Conservation (phyloP, 2,329 filamentous ascomycete species). For the Colletotrichum sp. region DNA sequence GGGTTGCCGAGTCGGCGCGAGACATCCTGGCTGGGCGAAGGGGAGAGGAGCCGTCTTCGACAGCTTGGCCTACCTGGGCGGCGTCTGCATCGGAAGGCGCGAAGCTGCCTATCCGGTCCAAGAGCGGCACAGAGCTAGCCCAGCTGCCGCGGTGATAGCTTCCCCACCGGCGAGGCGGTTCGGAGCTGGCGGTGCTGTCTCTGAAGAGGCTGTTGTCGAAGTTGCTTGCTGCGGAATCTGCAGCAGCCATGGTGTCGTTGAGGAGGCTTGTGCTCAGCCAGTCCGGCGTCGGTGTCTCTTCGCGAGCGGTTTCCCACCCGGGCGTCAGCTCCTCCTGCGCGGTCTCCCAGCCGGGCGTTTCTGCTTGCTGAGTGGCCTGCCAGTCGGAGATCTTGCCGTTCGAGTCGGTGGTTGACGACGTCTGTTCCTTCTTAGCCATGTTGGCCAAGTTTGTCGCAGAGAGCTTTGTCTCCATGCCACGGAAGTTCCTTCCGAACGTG, state of each 20-base stretch:
- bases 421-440: constrained; percentile 3
- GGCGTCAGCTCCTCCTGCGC: constrained; percentile 7
- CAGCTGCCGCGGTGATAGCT: constrained; percentile 21
- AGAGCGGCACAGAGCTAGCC: constrained; percentile 22
- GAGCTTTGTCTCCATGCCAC: not conserved
- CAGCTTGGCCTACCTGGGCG: not conserved
- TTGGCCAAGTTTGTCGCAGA: constrained; percentile 13
- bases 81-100: constrained; percentile 9
- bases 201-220: not conserved
- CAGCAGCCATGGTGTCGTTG: not conserved
- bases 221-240: not conserved
- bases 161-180: constrained; percentile 17
- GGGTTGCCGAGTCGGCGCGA: constrained; percentile 19
- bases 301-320: not conserved
- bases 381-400: constrained; percentile 14
- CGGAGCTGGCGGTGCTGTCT: constrained; percentile 11
- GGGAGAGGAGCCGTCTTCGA: not conserved
- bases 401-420: not conserved
- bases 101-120: constrained; percentile 23
- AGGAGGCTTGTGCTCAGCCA: not conserved
- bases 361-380: constrained; percentile 5
- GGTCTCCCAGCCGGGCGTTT: constrained; percentile 11
- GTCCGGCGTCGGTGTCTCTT: not conserved
- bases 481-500: not conserved
- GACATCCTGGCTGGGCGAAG: not conserved